A percentile compares a stretch with the other conserved stretches of the same genome.
phyloP scores from a whole-genome alignment of 345 rosid species.

The Hypericum androsaemum region DNA sequence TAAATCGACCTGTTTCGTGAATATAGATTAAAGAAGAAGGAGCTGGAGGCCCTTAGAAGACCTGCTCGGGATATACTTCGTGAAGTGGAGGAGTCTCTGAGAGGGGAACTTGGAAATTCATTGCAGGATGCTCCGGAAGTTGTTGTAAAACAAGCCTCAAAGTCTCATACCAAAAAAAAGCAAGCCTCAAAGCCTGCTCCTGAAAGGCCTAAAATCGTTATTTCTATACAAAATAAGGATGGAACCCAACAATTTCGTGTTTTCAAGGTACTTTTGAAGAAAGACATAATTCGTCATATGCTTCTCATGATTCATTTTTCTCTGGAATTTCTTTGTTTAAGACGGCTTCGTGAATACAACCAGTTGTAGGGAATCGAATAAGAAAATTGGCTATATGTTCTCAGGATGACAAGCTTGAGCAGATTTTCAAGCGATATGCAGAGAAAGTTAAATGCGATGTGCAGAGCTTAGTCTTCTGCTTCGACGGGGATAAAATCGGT shows the following conservation, averaged over 20 bases:
- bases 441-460: slow-evolving; percentile 44
- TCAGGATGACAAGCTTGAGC: slow-evolving; percentile 86
- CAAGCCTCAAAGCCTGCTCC: background rate
- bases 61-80: slow-evolving; percentile 39
- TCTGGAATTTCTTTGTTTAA: too few relatives aligned
- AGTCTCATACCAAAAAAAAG: slow-evolving; percentile 2
- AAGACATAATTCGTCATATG: background rate
- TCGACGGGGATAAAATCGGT: slow-evolving; percentile 74
- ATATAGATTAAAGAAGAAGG: slow-evolving; percentile 62
- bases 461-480: slow-evolving; percentile 46
- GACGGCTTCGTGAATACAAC: too few relatives aligned
- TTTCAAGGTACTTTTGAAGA: slow-evolving; percentile 37
- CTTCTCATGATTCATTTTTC: too few relatives aligned
- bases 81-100: slow-evolving; percentile 45
- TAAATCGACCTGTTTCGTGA: slow-evolving; percentile 8
- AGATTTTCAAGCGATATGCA: slow-evolving; percentile 59
- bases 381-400: too few relatives aligned
- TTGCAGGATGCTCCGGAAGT: slow-evolving; percentile 21
- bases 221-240: slow-evolving; percentile 63
- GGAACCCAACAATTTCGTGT: slow-evolving; percentile 53
- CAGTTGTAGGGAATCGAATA: too few relatives aligned
- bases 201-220: slow-evolving; percentile 60
- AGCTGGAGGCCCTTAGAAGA: slow-evolving; percentile 49
- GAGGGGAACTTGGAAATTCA: slow-evolving; percentile 24
- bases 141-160: slow-evolving; percentile 25